Evolutionary conservation across 805 yeast genomes (phyloP).

Genomic region (Lipomyces spencermartinsiae): DNA sequence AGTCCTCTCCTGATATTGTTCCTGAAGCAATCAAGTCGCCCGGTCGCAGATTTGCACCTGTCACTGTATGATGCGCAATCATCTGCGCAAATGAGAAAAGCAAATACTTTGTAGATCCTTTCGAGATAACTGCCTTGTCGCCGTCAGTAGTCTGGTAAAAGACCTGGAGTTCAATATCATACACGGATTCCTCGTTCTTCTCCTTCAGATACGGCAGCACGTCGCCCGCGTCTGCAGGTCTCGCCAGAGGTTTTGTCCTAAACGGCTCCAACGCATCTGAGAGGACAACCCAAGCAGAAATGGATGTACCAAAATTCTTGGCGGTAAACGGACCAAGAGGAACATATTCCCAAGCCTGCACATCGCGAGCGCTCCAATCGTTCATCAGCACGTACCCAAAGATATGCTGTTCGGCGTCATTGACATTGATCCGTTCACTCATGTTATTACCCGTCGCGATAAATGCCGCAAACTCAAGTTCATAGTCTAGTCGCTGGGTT

Average conservation of each 20-base stretch:
- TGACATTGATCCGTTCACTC: slow-evolving; percentile 36
- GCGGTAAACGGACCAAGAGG: slow-evolving; percentile 43
- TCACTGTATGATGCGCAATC: slow-evolving; percentile 42
- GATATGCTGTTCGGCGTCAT: slow-evolving; percentile 38
- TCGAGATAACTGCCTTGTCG: slow-evolving; percentile 18
- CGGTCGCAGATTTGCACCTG: slow-evolving; percentile 39
- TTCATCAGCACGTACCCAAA: slow-evolving; percentile 43
- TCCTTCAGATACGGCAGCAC: slow-evolving; percentile 38
- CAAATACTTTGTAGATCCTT: slow-evolving; percentile 31
- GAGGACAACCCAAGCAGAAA: slow-evolving; percentile 42
- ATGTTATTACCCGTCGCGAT: slow-evolving; percentile 35
- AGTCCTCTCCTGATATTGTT: slow-evolving; percentile 39
- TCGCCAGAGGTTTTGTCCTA: slow-evolving; percentile 18
- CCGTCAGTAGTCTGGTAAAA: slow-evolving; percentile 15
- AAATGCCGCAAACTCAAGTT: slow-evolving; percentile 41
- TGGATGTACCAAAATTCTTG: slow-evolving; percentile 41
- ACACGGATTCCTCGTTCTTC: slow-evolving; percentile 24
- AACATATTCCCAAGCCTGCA: slow-evolving; percentile 43
- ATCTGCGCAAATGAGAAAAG: slow-evolving; percentile 41
- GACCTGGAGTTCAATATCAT: slow-evolving; percentile 35
- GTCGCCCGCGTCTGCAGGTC: slow-evolving; percentile 33
- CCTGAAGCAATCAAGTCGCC: slow-evolving; percentile 44
- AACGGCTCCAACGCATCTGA: slow-evolving; percentile 40
- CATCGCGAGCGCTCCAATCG: slow-evolving; percentile 42
- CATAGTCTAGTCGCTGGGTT: slow-evolving; percentile 37